Base-by-base conservation (phyloP, 257 asterid species). In the Catharanthus roseus region DNA sequence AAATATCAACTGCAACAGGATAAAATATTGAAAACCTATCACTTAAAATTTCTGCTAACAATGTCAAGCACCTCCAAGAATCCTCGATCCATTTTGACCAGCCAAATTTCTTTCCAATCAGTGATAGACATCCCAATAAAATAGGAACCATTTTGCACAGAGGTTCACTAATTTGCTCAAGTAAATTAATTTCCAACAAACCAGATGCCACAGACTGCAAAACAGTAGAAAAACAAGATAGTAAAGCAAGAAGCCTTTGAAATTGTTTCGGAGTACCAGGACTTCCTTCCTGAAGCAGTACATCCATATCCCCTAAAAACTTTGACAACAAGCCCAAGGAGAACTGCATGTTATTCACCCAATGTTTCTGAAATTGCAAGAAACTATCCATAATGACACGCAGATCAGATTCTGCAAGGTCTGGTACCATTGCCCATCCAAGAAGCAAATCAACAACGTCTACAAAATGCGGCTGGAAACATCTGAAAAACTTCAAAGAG, bases 401-500 rank as follows among this genome's bases (percentile, higher is more conserved):
- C 81, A 87, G 84, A 72, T 91, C 97, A 41, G 96, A 68, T 68
- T 89, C 99, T 65, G 72, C 85, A 75, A 88, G 84, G 57, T 87
- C 97, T 1, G 96, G 96, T 55, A 83, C 88, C 97, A 95, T 84
- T 47, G 90, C 99, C 97, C 99, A 95, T 72, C 99, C 99, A 78
- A 95, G 97, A 68, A 95, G 97, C 61, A 91, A 84, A 84, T 95
- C 99, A 54, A 95, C 97, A 82, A 95, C 83, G 74, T 95, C 99
- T 77, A 87, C 85, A 85, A 95, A 95, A 81, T 87, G 96, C 70
- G 99, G 96, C 79, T 91, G 97, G 82, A 95, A 95, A 81, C 90
- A 88, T 86, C 96, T 86, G 67, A 87, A 86, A 73, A 88, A 95
- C 86, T 95, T 95, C 84, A 95, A 67, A 9, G 99, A 89, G 65